A percentile compares a stretch with the other conserved stretches of the same genome.
Evolutionary conservation across 2,329 filamentous ascomycete species (phyloP).

Genomic region (Alternaria triticimaculans): DNA sequence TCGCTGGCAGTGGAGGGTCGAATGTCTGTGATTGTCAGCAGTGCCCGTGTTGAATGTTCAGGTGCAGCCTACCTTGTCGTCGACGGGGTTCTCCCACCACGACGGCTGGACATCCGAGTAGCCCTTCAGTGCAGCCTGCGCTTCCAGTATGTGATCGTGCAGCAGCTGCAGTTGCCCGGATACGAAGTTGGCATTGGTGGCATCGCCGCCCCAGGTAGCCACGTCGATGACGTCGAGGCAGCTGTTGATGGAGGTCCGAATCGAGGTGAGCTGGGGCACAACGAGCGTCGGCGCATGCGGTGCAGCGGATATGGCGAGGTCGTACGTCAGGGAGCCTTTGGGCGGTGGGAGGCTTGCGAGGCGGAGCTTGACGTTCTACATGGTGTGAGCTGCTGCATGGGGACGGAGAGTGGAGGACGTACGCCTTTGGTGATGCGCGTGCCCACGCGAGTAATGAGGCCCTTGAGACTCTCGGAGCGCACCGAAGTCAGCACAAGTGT

Average conservation of each 20-base stretch:
- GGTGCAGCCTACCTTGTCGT: constrained; percentile 61
- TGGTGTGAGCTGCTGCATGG: not conserved
- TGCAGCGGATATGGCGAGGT: constrained; percentile 59
- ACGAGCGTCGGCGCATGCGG: constrained; percentile 64
- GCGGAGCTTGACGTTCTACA: constrained; percentile 76
- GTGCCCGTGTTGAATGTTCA: not conserved
- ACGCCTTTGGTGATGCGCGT: constrained; percentile 92
- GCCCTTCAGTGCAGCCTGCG: constrained; percentile 65
- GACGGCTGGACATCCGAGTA: constrained; percentile 56
- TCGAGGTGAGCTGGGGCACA: constrained; percentile 72
- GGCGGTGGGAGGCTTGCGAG: constrained; percentile 70
- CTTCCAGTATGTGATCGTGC: constrained; percentile 67
- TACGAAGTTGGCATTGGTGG: constrained; percentile 64
- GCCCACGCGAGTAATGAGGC: constrained; percentile 87
- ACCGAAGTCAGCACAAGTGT: constrained; percentile 89
- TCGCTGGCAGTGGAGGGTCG: constrained; percentile 66
- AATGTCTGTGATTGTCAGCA: constrained; percentile 56
- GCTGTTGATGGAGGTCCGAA: constrained; percentile 80
- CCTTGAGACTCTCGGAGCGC: constrained; percentile 89
- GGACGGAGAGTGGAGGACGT: constrained; percentile 46
- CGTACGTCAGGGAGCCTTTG: constrained; percentile 59
- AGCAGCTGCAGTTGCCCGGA: constrained; percentile 64
- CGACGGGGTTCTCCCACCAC: constrained; percentile 63
- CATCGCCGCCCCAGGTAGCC: constrained; percentile 74
- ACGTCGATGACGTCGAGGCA: constrained; percentile 84